Base-by-base conservation (phyloP, 225 moss, liverwort and hornwort species). In the Asterella californica region DNA sequence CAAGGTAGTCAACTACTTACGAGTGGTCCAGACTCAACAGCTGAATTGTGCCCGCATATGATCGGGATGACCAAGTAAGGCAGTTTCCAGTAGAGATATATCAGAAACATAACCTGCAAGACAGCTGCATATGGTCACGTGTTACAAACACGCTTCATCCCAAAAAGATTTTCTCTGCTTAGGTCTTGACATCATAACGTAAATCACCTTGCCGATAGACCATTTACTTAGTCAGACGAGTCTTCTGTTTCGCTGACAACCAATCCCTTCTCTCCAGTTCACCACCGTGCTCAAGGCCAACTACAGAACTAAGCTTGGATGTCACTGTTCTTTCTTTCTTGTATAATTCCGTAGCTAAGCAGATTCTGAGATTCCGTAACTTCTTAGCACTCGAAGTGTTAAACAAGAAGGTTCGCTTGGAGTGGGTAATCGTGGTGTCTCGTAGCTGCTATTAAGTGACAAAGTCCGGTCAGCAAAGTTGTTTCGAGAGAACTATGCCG, bases 1-100 rank as follows among this genome's bases (percentile, higher is more conserved):
- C 36, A 76, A 55, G 10, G 12, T 55, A 11, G 7, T 0, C 32
- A 36, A 69, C 22, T 74, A 70, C 73, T 85, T 85, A 90, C 93
- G 88, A 83, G 74, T 93, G 95, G 70, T 95, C 95, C 3, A 95
- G 93, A 76, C 91, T 93, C 91, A 82, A 85, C 14, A 80, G 81
- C 76, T 83, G 89, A 86, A 75, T 84, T 81, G 36, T 70, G 59
- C 79, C 82, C 78, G 70, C 34, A 81, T 77, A 82, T 78, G 57
- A 77, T 90, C 86, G 65, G 82, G 90, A 79, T 92, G 91, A 11
- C 88, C 83, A 72, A 81, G 84, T 76, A 90, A 69, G 37, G 85
- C 78, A 55, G 91, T 90, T 71, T 89, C 90, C 80, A 95, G 87
- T 60, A 93, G 77, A 29, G 81, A 80, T 78, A 90, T 82, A 82